Evolutionary conservation across 176 grass and related monocot species (phyloP).

Genomic region (Zea mays): DNA sequence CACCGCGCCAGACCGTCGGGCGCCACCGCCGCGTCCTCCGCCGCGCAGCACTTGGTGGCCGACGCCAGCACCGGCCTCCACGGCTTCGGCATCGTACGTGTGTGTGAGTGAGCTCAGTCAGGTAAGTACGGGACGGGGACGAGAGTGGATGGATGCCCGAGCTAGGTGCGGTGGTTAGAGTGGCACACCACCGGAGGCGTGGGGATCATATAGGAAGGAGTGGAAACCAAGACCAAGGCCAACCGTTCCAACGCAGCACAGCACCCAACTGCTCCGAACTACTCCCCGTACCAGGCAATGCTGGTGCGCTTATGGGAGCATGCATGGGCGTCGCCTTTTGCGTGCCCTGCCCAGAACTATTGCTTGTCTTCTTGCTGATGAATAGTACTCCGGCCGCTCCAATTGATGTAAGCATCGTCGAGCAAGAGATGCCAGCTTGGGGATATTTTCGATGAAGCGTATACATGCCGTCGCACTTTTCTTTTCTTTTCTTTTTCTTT

Average conservation of each 20-base stretch:
- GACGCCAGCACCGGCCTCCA: constrained; percentile 73
- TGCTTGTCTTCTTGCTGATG: no score
- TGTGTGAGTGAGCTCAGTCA: neutral
- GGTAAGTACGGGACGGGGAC: neutral
- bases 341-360: no score
- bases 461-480: no score
- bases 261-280: constrained; percentile 76
- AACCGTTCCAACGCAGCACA: constrained; percentile 63
- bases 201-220: constrained; percentile 29
- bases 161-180: neutral
- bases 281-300: constrained; percentile 47
- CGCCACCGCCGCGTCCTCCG: constrained; percentile 65
- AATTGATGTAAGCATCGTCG: no score
- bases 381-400: no score
- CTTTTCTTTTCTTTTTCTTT: no score
- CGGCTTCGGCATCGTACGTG: constrained; percentile 35
- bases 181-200: neutral
- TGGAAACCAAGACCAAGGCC: neutral
- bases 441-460: no score
- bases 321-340: neutral
- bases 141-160: neutral
- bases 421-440: no score
- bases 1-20: constrained; percentile 53
- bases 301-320: constrained; percentile 41
- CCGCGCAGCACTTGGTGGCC: constrained; percentile 79